Percentiles rank a stretch among this genome's conserved stretches.
Conservation (phyloP, 2,329 filamentous ascomycete genomes). For the Sporothrix phasma region DNA sequence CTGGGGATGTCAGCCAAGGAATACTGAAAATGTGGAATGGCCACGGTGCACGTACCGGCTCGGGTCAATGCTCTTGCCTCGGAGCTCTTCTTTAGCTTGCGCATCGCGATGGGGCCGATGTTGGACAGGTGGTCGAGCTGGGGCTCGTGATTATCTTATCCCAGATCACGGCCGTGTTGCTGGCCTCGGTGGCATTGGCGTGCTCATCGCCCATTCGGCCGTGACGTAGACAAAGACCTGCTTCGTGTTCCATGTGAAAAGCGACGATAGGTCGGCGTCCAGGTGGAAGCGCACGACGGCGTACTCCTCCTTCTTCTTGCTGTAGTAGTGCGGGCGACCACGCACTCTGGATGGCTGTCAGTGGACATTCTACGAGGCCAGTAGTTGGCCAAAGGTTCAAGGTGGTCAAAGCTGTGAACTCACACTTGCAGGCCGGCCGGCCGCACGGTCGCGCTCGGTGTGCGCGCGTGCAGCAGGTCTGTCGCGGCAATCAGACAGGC, state of each 20-base stretch:
- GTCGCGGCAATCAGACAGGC: constrained; percentile 72
- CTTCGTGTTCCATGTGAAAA: constrained; percentile 99
- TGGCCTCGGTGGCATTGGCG: constrained; percentile 28
- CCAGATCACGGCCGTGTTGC: constrained; percentile 82
- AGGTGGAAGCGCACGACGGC: constrained; percentile 89
- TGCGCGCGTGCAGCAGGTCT: constrained; percentile 60
- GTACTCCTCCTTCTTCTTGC: constrained; percentile 85
- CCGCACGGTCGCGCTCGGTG: constrained; percentile 51
- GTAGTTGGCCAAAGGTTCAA: no score
- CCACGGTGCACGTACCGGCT: constrained; percentile 34
- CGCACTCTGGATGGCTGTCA: constrained; percentile 51
- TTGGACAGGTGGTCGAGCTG: constrained; percentile 51
- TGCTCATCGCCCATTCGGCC: constrained; percentile 52
- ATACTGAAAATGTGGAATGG: not conserved
- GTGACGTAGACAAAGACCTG: constrained; percentile 95
- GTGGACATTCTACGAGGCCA: not conserved
- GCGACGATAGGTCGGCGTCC: constrained; percentile 77
- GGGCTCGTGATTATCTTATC: constrained; percentile 81
- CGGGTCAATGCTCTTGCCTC: constrained; percentile 50
- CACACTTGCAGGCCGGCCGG: constrained; percentile 81
- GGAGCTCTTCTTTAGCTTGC: constrained; percentile 51
- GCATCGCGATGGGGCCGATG: constrained; percentile 48
- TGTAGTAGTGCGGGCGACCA: constrained; percentile 94
- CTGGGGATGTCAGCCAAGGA: constrained; percentile 28
- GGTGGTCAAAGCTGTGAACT: constrained; percentile 18